Base-by-base conservation (phyloP, 371 early-diverging fungal species). In the Caulochytrium protostelioides region DNA sequence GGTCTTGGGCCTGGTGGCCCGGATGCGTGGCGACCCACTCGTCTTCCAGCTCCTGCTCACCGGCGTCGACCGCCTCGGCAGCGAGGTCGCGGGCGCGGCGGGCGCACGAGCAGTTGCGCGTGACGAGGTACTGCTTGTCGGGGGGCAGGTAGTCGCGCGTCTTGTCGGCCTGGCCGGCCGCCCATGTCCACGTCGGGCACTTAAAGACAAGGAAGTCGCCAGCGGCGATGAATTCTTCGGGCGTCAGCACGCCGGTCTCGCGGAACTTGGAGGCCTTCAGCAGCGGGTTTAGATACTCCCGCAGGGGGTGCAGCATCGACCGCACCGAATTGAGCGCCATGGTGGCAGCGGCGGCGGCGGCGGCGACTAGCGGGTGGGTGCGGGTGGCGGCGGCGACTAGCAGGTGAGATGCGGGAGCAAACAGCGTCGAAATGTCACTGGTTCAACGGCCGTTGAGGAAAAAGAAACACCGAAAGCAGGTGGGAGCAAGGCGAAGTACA, bases 141-240 rank as follows among this genome's bases (percentile, higher is more conserved):
- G 64, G 57, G 2, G 84, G 85, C 34, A 95, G 55, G 52, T 84
- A 92, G 46, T 87, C 87, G 41, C 83, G 65, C 12, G 62, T 63
- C 57, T 89, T 87, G 38, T 69, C 61, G 10, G 68, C 57, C 36
- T 76, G 61, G n/a, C 87, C 91, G 22, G 62, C 54, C 45, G 76
- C 76, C 94, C 94, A 95, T 31, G 68, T 60, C 97, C 97, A 95
- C n/a, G 94, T 91, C 8, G 91, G 94, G 51, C 90, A 92, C 58
- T 91, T 92, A 66, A 73, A 86, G 9, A 86, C 89, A 23, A 95
- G 66, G 46, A 83, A 91, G 50, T 95, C 97, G 17, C 97, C 97
- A 5, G 92, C 91, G 18, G 79, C 77, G 35, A 87, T 76, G 62
- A 91, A 95, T 79, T 94, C 95, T 45, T 90, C 87, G 26, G 95